A percentile compares a stretch with the other conserved stretches of the same genome.
phyloP scores from a whole-genome alignment of 495 filamentous ascomycete species.

The Tuber umbilicatum region DNA sequence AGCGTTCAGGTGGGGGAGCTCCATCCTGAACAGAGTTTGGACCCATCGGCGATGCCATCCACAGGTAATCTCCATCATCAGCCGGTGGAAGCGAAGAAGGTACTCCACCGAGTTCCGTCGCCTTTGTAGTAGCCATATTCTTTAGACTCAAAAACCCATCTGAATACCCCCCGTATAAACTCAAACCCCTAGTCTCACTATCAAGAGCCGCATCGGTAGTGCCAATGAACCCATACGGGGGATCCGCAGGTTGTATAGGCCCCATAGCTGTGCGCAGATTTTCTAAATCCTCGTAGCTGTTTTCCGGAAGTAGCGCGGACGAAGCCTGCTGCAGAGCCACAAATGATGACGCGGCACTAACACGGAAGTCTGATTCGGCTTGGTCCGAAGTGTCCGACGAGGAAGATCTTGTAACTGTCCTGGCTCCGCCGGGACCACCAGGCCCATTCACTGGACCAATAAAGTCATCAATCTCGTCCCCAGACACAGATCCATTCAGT shows the following conservation, averaged over 20 bases:
- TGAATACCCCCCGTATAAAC: slow-evolving; percentile 30
- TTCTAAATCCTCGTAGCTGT: slow-evolving; percentile 33
- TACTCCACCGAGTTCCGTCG: slow-evolving; percentile 29
- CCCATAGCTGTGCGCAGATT: slow-evolving; percentile 19
- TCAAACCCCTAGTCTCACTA: slow-evolving; percentile 28
- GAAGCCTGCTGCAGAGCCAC: slow-evolving; percentile 35
- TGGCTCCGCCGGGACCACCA: slow-evolving; percentile 31
- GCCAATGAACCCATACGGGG: slow-evolving; percentile 23
- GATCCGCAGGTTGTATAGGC: background rate
- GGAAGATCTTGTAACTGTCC: slow-evolving; percentile 30
- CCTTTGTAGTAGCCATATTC: slow-evolving; percentile 34
- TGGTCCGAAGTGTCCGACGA: slow-evolving; percentile 41
- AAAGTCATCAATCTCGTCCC: slow-evolving; percentile 40
- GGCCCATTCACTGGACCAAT: slow-evolving; percentile 35
- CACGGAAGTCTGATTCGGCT: slow-evolving; percentile 40
- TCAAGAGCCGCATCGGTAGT: slow-evolving; percentile 34
- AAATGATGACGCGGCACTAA: slow-evolving; percentile 39
- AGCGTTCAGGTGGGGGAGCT: slow-evolving; percentile 25
- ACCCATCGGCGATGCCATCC: slow-evolving; percentile 35
- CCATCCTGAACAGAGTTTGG: slow-evolving; percentile 23
- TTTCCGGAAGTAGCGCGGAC: slow-evolving; percentile 9
- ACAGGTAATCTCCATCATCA: slow-evolving; percentile 37
- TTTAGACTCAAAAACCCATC: slow-evolving; percentile 32
- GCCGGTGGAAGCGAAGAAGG: slow-evolving; percentile 27
- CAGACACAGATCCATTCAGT: slow-evolving; percentile 37